Base-by-base conservation (phyloP, 768 basidiomycete genomes). In the Sutorius australiensis region DNA sequence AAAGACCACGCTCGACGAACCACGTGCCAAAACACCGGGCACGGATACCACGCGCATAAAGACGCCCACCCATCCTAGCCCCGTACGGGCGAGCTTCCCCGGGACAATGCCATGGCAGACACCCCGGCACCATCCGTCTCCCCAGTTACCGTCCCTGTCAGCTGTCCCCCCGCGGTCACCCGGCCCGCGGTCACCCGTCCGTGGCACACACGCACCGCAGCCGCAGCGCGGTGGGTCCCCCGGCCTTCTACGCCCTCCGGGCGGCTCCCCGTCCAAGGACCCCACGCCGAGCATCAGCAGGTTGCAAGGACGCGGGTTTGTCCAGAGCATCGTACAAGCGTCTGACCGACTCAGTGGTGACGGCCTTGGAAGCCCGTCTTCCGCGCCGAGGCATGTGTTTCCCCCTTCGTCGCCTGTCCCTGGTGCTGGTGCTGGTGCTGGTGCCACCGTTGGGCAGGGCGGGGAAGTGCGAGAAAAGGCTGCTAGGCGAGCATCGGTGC, bases 251-350 rank as follows among this genome's bases (percentile, higher is more conserved):
- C 83, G 80, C 41, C 60, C 46, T 10, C 65, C 63, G 3, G 6
- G 7, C 11, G 72, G 75, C 2, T 71, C 80, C 9, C 64, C 76
- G 4, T 67, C 75, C 47, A 92, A 91, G 65, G 89, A 89, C 41
- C 80, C 80, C 4, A 89, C 89, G 2, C 91, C 91, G 0, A 91
- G 88, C 65, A 80, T 92, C 31, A 92, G 87, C 55, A 75, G 89
- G 54, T 70, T 93, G 16, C 84, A 92, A 61, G 91, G 91, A 17
- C 83, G 91, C 37, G 91, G 91, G 5, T 92, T 93, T 63, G 91
- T 93, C 3, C 86, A 89, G 67, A 89, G 79, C 56, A 83, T 90
- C 73, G 86, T 93, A 32, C 84, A 86, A 68, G 84, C 77, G 43
- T 89, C 81, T 60, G 73, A 78, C 16, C 74, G 79, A 56, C 67